Base-by-base conservation (phyloP, 768 basidiomycete genomes). In the Polyporus arcularius region DNA sequence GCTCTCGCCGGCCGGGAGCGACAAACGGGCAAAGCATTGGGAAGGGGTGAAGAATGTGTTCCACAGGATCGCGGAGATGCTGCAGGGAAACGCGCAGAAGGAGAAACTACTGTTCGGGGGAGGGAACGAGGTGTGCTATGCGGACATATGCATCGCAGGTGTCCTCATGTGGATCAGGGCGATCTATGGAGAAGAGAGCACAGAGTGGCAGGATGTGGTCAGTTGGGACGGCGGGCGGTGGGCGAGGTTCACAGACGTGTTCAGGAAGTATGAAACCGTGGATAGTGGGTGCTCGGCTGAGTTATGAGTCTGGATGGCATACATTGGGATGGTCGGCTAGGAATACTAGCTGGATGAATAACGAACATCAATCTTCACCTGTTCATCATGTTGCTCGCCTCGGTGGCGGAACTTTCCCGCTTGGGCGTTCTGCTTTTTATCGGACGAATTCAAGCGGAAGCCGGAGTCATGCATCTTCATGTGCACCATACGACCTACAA, bases 151-250 rank as follows among this genome's bases (percentile, higher is more conserved):
- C 40, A 55, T 79, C 9, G 79, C 67, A 1, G 72, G 63, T 0
- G 71, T 68, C 64, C 45, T 81, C 48, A 63, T 65, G 21, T 80
- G 79, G 76, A 65, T 74, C 52, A 75, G 67, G 63, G 15, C 56
- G 10, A 66, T 69, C 3, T 48, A 71, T 14, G 74, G 65, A 2
- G 70, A 63, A 47, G 69, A 69, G 2, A 70, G 69, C 26, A 62
- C 68, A 41, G 62, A 65, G 54, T 80, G 78, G 79, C 64, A 66
- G 42, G 70, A 71, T 7, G 61, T 78, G 1, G 58, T 67, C 42
- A 63, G 61, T 8, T 80, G 77, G 76, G 68, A 82, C 49, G 67
- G 63, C 7, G 79, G 79, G 14, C 64, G 72, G 45, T 80, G 80
- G 80, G 73, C 62, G 10, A 69, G 64, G 26, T 67, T 77, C 43